Evolutionary conservation across 192 early-diverging fungal genomes (phyloP).

Genomic region (Backusella liffmaniae): DNA sequence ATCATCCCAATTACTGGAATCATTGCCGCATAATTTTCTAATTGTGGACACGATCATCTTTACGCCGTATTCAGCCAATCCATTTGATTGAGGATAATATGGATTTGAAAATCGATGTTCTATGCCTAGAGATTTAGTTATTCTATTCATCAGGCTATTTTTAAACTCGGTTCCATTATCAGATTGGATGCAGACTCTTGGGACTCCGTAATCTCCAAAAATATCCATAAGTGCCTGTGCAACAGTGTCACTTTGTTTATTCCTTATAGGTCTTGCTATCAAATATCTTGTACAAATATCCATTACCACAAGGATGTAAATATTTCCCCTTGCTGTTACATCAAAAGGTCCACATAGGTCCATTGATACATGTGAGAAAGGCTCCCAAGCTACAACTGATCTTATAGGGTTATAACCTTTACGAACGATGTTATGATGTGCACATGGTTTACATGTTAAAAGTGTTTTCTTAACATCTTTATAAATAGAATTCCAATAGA

Average conservation of each 20-base stretch:
- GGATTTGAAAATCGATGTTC: too few relatives aligned
- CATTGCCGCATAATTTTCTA: too few relatives aligned
- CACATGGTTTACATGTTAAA: conserved; percentile 21
- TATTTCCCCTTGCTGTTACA: not conserved
- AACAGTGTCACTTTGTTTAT: not conserved
- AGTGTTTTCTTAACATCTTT: conserved; percentile 21
- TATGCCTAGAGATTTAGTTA: not conserved
- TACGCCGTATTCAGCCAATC: too few relatives aligned
- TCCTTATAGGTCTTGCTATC: not conserved
- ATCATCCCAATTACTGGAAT: too few relatives aligned
- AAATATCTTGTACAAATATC: not conserved
- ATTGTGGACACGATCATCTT: too few relatives aligned
- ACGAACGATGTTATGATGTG: conserved; percentile 23
- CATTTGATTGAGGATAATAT: too few relatives aligned
- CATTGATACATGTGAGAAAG: conserved; percentile 28
- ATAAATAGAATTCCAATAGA: conserved; percentile 23
- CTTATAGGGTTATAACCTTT: conserved; percentile 30
- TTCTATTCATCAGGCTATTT: not conserved
- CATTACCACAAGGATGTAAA: not conserved
- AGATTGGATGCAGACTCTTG: not conserved
- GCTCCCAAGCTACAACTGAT: conserved; percentile 19
- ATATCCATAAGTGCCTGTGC: not conserved
- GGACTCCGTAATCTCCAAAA: not conserved
- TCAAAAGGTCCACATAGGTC: conserved; percentile 24
- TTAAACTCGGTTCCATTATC: conserved; percentile 4